Base-by-base conservation (phyloP, 306 rosid species). In the Styphnolobium japonicum region DNA sequence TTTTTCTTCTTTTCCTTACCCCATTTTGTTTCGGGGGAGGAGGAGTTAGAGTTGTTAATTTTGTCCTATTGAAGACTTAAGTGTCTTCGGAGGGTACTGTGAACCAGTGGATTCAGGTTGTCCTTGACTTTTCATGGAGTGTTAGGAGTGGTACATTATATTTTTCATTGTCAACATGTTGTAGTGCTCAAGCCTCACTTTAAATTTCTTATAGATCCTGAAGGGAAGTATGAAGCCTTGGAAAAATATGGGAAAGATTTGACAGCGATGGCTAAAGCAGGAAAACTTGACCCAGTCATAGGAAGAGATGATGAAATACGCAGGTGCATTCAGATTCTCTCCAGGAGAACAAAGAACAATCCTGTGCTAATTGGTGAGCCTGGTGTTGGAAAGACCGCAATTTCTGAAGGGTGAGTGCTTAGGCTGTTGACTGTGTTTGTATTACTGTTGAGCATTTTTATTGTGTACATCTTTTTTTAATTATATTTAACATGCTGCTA, bases 271-370 rank as follows among this genome's bases (percentile, higher is more conserved):
- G 99, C 99, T 40, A 93, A 69, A 83, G 88, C 86, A 39, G 99
- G 99, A 71, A 95, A 95, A 83, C 98, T 95, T 81, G 99, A 95
- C 76, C 99, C 99, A 23, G 99, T 95, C 49, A 95, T 95, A 77
- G 99, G 99, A 80, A 95, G 99, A 85, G 99, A 95, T 71, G 99
- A 93, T 88, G 99, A 95, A 82, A 95, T 93, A 80, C 97, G 99
- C 43, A 91, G 99, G 84, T 95, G 99, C 90, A 95, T 95, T 84
- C 98, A 95, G 88, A 95, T 95, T 84, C 97, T 95, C 49, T 95
- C 99, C 52, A 86, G 99, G 88, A 93, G 99, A 91, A 95, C 98
- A 56, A 95, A 95, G 90, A 95, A 95, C 80, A 95, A 95, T 70
- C 99, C 99, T 56, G 99, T 95, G 73, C 88, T 95, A 42, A 95